Evolutionary conservation across 192 early-diverging fungal species (phyloP), one percentile per base, ranked within the genome.

Genomic region (Coemansia sp.): DNA sequence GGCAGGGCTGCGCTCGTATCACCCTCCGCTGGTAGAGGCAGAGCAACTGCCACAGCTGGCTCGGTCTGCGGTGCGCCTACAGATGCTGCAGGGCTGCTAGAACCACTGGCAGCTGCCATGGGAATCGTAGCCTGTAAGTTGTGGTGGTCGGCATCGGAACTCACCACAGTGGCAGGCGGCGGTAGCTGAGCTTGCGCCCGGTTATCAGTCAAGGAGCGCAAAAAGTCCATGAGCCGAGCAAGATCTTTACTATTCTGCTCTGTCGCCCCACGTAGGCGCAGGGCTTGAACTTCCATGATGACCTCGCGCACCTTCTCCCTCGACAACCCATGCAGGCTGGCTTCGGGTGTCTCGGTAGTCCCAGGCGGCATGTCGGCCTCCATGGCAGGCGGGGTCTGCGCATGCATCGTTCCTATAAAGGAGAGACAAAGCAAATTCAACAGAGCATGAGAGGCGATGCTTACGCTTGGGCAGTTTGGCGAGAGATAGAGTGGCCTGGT

Each of bases 161-260:
- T 33, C 23, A 25, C 25, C 6, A 31, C n/a, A n/a, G 39, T 21
- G 9, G 33, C 62, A 31, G 31, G 53, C 9, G 60, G 65, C 48
- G 82, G 82, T 38, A 70, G 76, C 38, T 84, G 83, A 48, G 74
- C 65, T 42, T 81, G 82, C 41, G 83, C 75, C 35, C 82, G 82
- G 58, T 62, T 59, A 14, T 61, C 61, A n/a, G 72, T 73, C 57
- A 80, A 79, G 8, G 64, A 68, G 21, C 75, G 87, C 64, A 85
- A 68, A 9, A 77, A 73, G 1, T 68, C 56, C 75, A 93, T 72
- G 33, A 93, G 77, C 64, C 86, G 82, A 33, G 89, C 92, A 65
- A 85, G 91, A 66, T 94, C 91, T 14, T 83, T 82, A 65, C 88
- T 87, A 67, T 86, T 92, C 41, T 85, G 84, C 83, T 96, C 92